Evolutionary conservation across 805 yeast species (phyloP), one percentile per base, ranked within the genome.

Genomic region (Kluyveromyces wickerhamii): DNA sequence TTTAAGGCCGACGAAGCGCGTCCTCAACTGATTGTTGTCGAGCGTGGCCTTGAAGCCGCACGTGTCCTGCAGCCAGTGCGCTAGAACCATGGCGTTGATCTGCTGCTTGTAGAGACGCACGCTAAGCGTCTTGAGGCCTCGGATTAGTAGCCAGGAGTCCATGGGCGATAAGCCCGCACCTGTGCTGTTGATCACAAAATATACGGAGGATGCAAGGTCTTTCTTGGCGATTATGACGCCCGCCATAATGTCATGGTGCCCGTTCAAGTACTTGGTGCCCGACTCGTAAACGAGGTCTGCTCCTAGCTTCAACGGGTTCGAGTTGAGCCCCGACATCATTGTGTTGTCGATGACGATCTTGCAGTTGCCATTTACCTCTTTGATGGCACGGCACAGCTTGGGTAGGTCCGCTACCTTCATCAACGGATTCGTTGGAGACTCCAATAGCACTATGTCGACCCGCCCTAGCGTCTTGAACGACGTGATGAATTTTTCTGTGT

Each of bases 231-330:
- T 94, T 38, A 88, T 65, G 11, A 83, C 77, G 38, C 97, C 97
- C 16, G 95, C 96, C 97, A 88, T 88, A 49, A 88, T 74, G 57
- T 89, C 96, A 59, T 88, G 97, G 57, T 88, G 97, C 6, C 96
- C 96, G 50, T 87, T 82, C 47, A 88, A 66, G 54, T 84, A 88
- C 60, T 88, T 88, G 27, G 97, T 88, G 11, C 94, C 96, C 9
- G 89, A 78, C 57, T 88, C 97, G 57, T 88, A 89, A 38, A 84
- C 95, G 38, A 88, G 83, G 54, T 88, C 96, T 24, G 78, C 89
- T 7, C 92, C 94, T 45, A 82, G 71, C 47, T 83, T 85, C 44
- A 88, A 67, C 4, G 97, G 96, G 16, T 79, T 70, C 77, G 84
- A 77, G 50, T 79, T 68, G 41, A 88, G 60, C 9, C 96, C 96